Percentiles rank a stretch among this genome's conserved stretches.
Evolutionary conservation across 2,329 filamentous ascomycete genomes (phyloP).

Genomic region (Akanthomyces lecanii): DNA sequence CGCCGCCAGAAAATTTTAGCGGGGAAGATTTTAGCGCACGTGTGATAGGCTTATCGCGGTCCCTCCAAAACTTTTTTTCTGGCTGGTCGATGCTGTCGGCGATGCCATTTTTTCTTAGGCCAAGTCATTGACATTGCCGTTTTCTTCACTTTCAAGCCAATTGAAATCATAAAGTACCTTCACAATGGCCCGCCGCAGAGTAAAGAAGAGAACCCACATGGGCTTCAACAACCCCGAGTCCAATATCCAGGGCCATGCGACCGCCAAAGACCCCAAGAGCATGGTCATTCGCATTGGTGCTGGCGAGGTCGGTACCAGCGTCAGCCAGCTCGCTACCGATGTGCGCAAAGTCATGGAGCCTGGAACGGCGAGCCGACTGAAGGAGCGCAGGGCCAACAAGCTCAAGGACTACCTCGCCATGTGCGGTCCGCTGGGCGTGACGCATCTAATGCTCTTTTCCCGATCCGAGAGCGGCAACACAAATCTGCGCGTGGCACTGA

Average conservation of each 20-base stretch:
- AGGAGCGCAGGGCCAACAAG: slow-evolving; percentile 83
- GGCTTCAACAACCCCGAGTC: slow-evolving; percentile 59
- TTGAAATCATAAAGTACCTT: neutral
- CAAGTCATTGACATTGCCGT: slow-evolving; percentile 15
- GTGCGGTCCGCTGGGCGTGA: slow-evolving; percentile 89
- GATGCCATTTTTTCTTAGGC: neutral
- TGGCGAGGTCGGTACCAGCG: slow-evolving; percentile 83
- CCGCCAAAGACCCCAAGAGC: slow-evolving; percentile 75
- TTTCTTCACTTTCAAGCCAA: neutral
- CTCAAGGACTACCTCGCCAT: slow-evolving; percentile 91
- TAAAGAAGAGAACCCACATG: slow-evolving; percentile 85
- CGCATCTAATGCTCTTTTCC: slow-evolving; percentile 89
- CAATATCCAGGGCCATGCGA: slow-evolving; percentile 55
- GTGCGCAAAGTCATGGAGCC: slow-evolving; percentile 94
- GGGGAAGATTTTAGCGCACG: slow-evolving; percentile 22
- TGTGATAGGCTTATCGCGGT: slow-evolving; percentile 24
- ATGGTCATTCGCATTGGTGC: slow-evolving; percentile 98
- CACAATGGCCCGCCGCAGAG: slow-evolving; percentile 72
- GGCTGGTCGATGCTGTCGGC: neutral
- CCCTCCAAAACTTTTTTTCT: slow-evolving; percentile 33
- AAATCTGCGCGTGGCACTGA: slow-evolving; percentile 81
- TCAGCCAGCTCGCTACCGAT: slow-evolving; percentile 88
- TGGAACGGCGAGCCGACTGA: slow-evolving; percentile 81
- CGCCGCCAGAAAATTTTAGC: slow-evolving; percentile 30
- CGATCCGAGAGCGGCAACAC: slow-evolving; percentile 86